Evolutionary conservation across 1,139 yeast species (phyloP).

Genomic region (Debaryomyces coudertii): DNA sequence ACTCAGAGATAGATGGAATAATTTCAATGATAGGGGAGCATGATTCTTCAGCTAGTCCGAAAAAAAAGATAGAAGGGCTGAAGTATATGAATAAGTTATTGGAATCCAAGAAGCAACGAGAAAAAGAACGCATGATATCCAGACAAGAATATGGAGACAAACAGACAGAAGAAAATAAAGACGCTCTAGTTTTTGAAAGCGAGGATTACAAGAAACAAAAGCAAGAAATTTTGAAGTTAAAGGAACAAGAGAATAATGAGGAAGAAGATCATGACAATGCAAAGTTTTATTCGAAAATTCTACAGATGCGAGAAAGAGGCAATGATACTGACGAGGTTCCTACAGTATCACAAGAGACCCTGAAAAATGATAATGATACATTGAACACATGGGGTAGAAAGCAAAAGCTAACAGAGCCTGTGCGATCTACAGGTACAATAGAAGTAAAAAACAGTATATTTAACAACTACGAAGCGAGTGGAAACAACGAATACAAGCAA

Average conservation of each 20-base stretch:
- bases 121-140: constrained; percentile 14
- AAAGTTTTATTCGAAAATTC: constrained; percentile 11
- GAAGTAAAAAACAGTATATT: constrained; percentile 8
- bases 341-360: background rate
- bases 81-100: constrained; percentile 15
- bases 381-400: background rate
- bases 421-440: background rate
- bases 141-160: constrained; percentile 11
- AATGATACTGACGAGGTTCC: background rate
- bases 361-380: background rate
- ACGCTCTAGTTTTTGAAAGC: constrained; percentile 18
- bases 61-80: constrained; percentile 5
- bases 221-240: constrained; percentile 3
- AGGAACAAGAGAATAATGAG: constrained; percentile 10
- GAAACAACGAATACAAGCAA: constrained; percentile 5
- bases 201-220: constrained; percentile 15
- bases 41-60: background rate
- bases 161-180: constrained; percentile 10
- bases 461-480: constrained; percentile 2
- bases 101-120: constrained; percentile 14
- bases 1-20: constrained; percentile 5
- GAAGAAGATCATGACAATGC: constrained; percentile 8
- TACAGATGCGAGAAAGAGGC: constrained; percentile 2
- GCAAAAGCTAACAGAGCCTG: background rate
- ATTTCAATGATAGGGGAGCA: constrained; percentile 1